These are phyloP conservation scores for Solanum pinnatisectum DNA, from an alignment of 257 asterid species.

Conservation along the genomic window DNA sequence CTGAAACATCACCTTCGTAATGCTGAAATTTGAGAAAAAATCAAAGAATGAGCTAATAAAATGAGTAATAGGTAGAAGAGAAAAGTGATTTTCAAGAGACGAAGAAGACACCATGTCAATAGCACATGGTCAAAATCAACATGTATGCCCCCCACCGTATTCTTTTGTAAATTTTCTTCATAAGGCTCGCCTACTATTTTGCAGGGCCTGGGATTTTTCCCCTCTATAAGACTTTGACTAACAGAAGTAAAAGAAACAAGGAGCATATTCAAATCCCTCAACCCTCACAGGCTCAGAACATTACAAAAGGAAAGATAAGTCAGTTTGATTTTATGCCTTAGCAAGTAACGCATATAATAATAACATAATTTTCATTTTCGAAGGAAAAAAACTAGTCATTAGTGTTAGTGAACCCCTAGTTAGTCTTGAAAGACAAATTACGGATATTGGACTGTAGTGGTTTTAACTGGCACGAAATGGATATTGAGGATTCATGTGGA, in stretches of 20 bases:
- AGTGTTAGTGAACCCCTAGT: neutral
- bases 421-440: neutral
- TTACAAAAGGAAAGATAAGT: neutral
- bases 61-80: neutral
- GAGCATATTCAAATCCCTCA: neutral
- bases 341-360: neutral
- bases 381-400: neutral
- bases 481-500: neutral
- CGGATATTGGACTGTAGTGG: neutral
- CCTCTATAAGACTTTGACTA: neutral
- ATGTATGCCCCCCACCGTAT: neutral
- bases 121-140: neutral
- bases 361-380: neutral
- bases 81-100: neutral
- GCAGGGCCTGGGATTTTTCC: neutral
- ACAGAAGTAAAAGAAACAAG: neutral
- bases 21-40: slow-evolving; percentile 46
- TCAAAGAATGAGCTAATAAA: neutral
- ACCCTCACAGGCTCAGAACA: neutral
- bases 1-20: slow-evolving; percentile 63
- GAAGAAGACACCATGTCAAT: neutral
- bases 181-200: neutral
- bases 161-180: neutral
- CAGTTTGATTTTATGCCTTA: neutral
- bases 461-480: neutral